Conservation (phyloP, 2,329 filamentous ascomycete species). For the Rhytidhysteron rufulum region DNA sequence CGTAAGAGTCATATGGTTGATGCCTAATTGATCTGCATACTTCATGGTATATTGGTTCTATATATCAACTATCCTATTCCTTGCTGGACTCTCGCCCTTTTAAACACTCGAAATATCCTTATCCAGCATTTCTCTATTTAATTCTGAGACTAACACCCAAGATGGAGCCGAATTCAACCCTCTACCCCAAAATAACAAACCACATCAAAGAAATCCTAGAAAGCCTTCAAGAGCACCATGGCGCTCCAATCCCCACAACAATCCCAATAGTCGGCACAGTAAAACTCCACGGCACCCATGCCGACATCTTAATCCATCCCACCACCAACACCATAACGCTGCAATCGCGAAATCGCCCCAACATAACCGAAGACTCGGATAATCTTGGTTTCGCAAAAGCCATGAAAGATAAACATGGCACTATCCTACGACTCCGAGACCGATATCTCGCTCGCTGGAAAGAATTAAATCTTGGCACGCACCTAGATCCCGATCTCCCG, state of each 20-base stretch:
- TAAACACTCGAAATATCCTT: too few relatives aligned
- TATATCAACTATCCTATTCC: too few relatives aligned
- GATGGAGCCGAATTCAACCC: slow-evolving; percentile 13
- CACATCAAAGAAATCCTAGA: slow-evolving; percentile 19
- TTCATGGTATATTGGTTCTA: too few relatives aligned
- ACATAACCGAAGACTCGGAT: slow-evolving; percentile 13
- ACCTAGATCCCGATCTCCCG: slow-evolving; percentile 9
- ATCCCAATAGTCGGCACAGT: slow-evolving; percentile 24
- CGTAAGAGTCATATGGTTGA: too few relatives aligned
- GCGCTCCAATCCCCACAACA: slow-evolving; percentile 6
- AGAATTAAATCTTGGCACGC: slow-evolving; percentile 10
- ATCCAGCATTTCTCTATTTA: too few relatives aligned
- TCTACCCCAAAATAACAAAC: slow-evolving; percentile 28
- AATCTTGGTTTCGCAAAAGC: slow-evolving; percentile 21
- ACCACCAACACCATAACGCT: slow-evolving; percentile 16
- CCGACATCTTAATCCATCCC: slow-evolving; percentile 22
- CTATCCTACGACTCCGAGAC: slow-evolving; percentile 16
- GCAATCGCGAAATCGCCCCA: slow-evolving; percentile 20
- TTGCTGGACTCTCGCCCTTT: too few relatives aligned
- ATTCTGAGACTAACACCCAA: too few relatives aligned
- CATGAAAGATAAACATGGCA: slow-evolving; percentile 13
- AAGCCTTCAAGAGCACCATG: slow-evolving; percentile 9
- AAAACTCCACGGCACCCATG: slow-evolving; percentile 32
- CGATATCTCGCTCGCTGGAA: slow-evolving; percentile 15
- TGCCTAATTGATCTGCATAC: too few relatives aligned